These are phyloP conservation scores for Lachancea sp. DNA, from an alignment of 805 yeast species.

Conservation along the genomic window DNA sequence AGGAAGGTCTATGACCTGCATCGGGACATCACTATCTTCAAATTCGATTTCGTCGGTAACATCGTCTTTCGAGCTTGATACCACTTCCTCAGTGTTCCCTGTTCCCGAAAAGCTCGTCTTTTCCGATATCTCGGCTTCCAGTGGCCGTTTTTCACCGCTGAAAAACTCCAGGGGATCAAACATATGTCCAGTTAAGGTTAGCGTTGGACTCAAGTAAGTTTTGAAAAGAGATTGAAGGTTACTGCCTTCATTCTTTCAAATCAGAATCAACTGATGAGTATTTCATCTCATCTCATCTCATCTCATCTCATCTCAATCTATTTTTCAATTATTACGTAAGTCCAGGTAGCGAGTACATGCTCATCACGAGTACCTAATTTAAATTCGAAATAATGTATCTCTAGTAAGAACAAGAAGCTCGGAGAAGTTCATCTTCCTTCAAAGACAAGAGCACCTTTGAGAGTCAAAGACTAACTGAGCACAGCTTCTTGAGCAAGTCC, in stretches of 20 bases:
- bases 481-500: no score
- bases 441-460: no score
- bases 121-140: no score
- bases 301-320: background rate
- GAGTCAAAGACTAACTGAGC: no score
- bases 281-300: background rate
- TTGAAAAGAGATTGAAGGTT: background rate
- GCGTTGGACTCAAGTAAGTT: background rate
- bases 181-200: slow-evolving; percentile 8
- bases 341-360: background rate
- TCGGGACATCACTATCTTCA: slow-evolving; percentile 23
- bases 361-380: background rate
- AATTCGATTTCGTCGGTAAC: background rate
- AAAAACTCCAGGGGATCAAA: slow-evolving; percentile 35
- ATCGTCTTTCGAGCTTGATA: background rate
- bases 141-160: background rate
- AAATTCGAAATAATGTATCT: background rate
- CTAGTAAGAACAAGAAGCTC: no score
- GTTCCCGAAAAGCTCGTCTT: background rate
- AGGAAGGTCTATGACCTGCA: slow-evolving; percentile 60
- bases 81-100: background rate
- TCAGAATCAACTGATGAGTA: background rate
- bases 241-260: background rate
- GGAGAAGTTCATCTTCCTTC: no score
- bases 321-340: background rate